Percentiles rank a stretch among this genome's conserved stretches.
Evolutionary conservation across 306 rosid genomes (phyloP).

Genomic region (Arachis stenosperma): DNA sequence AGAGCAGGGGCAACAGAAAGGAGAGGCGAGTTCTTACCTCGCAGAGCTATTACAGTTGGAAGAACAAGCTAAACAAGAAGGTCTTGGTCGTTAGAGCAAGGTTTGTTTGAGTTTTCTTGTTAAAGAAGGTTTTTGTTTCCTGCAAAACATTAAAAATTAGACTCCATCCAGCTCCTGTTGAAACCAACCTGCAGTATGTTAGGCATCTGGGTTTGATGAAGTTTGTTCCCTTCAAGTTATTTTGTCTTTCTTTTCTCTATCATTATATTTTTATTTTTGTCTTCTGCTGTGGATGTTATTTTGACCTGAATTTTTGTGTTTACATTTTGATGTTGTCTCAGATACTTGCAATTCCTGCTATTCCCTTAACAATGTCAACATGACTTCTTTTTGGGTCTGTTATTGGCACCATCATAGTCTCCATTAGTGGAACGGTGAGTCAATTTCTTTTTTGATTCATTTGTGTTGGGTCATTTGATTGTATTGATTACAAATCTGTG

Average conservation of each 20-base stretch:
- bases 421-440: conserved; percentile 93
- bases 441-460: not conserved
- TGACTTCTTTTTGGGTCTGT: conserved; percentile 94
- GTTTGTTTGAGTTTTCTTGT: conserved; percentile 45
- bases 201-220: conserved; percentile 13
- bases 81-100: conserved; percentile 97
- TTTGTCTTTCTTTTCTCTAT: not conserved
- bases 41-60: conserved; percentile 79
- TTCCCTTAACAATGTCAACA: conserved; percentile 94
- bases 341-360: conserved; percentile 96
- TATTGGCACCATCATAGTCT: conserved; percentile 83
- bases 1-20: conserved; percentile 90
- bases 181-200: conserved; percentile 6
- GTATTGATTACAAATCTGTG: not conserved
- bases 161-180: not conserved
- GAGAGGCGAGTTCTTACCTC: conserved; percentile 87
- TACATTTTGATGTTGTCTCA: conserved; percentile 41
- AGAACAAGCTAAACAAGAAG: conserved; percentile 88
- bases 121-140: conserved; percentile 1
- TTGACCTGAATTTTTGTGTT: conserved; percentile 35
- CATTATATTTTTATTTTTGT: too few relatives aligned
- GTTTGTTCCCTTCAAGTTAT: not conserved
- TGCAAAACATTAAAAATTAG: not conserved
- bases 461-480: conserved; percentile 7
- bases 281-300: not conserved